Evolutionary conservation across 2,329 filamentous ascomycete species (phyloP).

Genomic region (Fusarium cyanostomum): DNA sequence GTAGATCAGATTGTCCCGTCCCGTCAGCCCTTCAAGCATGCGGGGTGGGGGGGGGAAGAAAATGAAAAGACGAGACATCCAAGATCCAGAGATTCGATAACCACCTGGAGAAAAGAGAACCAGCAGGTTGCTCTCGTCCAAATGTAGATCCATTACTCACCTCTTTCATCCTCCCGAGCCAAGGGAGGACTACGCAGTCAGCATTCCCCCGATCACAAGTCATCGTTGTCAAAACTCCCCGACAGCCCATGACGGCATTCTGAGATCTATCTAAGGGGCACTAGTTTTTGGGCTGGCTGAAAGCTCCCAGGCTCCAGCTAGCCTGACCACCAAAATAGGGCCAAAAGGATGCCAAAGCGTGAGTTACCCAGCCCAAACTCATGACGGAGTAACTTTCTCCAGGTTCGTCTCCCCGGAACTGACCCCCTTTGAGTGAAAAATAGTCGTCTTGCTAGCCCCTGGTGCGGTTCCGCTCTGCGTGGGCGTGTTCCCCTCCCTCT

Average conservation of each 20-base stretch:
- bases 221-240: slow-evolving; percentile 31
- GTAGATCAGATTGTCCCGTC: slow-evolving; percentile 33
- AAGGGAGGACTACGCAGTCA: background rate
- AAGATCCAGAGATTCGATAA: too few relatives aligned
- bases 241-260: slow-evolving; percentile 36
- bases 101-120: too few relatives aligned
- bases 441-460: slow-evolving; percentile 2
- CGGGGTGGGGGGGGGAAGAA: too few relatives aligned
- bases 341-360: background rate
- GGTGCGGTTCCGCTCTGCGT: slow-evolving; percentile 33
- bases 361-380: background rate
- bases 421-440: background rate
- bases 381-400: background rate
- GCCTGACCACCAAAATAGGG: slow-evolving; percentile 2
- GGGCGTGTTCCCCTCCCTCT: slow-evolving; percentile 6
- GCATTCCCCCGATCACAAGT: background rate
- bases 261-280: slow-evolving; percentile 33
- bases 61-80: too few relatives aligned
- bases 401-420: background rate
- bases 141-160: background rate
- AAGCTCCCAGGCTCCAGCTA: slow-evolving; percentile 2
- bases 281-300: slow-evolving; percentile 16
- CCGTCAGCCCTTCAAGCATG: slow-evolving; percentile 9
- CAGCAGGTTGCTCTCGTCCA: too few relatives aligned
- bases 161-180: background rate